phyloP scores from a whole-genome alignment of 164 flowering plant genomes.

The Chloranthus sessilifolius region DNA sequence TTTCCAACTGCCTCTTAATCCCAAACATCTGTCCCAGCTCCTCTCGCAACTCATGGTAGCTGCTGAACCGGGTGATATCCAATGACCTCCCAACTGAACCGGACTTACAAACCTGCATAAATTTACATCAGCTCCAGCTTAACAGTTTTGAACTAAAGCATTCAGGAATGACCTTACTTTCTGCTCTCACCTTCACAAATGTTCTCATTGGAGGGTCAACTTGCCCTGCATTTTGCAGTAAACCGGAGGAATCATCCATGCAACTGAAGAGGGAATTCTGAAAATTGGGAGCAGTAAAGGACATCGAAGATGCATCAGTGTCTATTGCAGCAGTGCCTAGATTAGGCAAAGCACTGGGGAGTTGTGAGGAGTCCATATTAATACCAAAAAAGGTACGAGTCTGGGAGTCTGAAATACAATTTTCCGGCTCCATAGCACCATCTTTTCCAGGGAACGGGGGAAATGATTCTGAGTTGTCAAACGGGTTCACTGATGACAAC shows the following conservation, averaged over 20 bases:
- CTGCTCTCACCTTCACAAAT: conserved; percentile 59
- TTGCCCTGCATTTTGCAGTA: conserved; percentile 52
- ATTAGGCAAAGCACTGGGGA: conserved; percentile 46
- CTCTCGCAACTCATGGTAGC: conserved; percentile 70
- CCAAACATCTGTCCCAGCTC: conserved; percentile 76
- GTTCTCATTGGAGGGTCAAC: conserved; percentile 39
- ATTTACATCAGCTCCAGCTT: conserved; percentile 23
- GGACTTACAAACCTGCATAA: conserved; percentile 66
- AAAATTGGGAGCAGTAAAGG: conserved; percentile 46
- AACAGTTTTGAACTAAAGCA: background rate
- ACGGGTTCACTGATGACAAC: conserved; percentile 24
- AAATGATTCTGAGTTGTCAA: conserved; percentile 8
- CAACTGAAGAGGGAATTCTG: conserved; percentile 54
- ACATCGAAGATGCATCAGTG: conserved; percentile 43
- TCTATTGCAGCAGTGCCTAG: conserved; percentile 38
- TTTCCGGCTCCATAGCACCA: conserved; percentile 36
- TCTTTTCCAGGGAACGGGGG: conserved; percentile 17
- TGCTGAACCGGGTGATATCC: conserved; percentile 70
- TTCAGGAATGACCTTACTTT: background rate
- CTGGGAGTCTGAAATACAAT: conserved; percentile 45
- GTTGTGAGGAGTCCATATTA: conserved; percentile 48
- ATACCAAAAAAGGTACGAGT: conserved; percentile 55
- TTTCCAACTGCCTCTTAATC: conserved; percentile 60
- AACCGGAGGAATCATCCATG: conserved; percentile 56
- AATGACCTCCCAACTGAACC: conserved; percentile 72